phyloP scores from a whole-genome alignment of 1,139 yeast genomes.

The Candida pseudoviswanathii region DNA sequence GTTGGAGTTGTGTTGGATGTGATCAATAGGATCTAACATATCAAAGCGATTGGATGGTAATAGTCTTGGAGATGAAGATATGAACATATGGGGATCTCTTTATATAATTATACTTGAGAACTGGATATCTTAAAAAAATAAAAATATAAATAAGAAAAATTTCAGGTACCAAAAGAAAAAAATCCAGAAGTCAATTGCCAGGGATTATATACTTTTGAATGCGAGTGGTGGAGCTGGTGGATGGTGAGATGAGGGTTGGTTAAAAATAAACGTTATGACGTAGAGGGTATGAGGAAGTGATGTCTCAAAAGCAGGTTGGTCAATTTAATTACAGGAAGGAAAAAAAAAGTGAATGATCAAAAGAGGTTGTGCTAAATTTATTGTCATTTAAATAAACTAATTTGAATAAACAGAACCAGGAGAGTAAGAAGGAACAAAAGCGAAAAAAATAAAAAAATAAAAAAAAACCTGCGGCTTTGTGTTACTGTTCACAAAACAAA shows the following conservation, averaged over 20 bases:
- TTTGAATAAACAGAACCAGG: not conserved
- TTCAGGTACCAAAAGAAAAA: not conserved
- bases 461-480: not conserved
- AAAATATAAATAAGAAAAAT: not conserved
- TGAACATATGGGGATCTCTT: conserved; percentile 13
- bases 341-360: conserved; percentile 11
- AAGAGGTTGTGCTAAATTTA: conserved; percentile 11
- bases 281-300: not conserved
- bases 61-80: conserved; percentile 14
- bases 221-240: too few species aligned
- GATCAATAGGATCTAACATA: conserved; percentile 25
- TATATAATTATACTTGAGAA: conserved; percentile 3
- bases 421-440: not conserved
- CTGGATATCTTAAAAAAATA: conserved; percentile 3
- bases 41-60: conserved; percentile 20
- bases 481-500: not conserved
- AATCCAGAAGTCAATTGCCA: too few species aligned
- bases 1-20: conserved; percentile 14
- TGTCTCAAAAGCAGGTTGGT: not conserved
- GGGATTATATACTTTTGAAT: not conserved
- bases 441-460: not conserved
- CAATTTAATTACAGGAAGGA: not conserved
- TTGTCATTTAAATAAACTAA: conserved; percentile 4
- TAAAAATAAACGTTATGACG: conserved; percentile 1
- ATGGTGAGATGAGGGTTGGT: conserved; percentile 1